These are phyloP conservation scores for Paratinospora sagittata DNA, from an alignment of 164 flowering plant genomes.

Conservation along the genomic window DNA sequence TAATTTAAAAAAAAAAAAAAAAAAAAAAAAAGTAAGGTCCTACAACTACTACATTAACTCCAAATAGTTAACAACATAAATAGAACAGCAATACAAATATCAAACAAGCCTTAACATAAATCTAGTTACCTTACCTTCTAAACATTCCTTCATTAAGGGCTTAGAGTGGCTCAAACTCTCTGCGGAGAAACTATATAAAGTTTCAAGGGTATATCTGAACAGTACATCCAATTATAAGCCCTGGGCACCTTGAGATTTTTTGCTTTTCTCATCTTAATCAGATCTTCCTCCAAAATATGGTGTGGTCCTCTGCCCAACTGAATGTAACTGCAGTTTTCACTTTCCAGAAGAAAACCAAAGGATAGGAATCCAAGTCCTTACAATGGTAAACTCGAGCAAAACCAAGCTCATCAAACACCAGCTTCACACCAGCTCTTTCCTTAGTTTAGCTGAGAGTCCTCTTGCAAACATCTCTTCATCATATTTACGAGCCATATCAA, in stretches of 20 bases:
- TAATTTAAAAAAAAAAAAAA: too few relatives aligned
- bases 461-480: constrained; percentile 78
- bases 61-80: background rate
- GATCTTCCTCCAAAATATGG: background rate
- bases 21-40: background rate
- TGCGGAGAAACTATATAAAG: background rate
- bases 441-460: constrained; percentile 72
- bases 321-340: background rate
- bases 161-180: background rate
- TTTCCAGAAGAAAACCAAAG: too few relatives aligned
- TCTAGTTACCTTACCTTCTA: background rate
- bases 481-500: constrained; percentile 75
- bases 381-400: background rate
- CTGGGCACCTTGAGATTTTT: background rate
- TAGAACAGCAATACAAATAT: background rate
- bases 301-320: background rate
- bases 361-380: background rate
- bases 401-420: constrained; percentile 1
- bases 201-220: background rate
- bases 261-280: background rate
- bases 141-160: background rate
- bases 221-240: background rate
- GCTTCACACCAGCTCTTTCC: constrained; percentile 42
- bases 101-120: background rate
- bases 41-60: background rate